Conservation (phyloP, 164 flowering plant genomes). For the Akebia trifoliata region DNA sequence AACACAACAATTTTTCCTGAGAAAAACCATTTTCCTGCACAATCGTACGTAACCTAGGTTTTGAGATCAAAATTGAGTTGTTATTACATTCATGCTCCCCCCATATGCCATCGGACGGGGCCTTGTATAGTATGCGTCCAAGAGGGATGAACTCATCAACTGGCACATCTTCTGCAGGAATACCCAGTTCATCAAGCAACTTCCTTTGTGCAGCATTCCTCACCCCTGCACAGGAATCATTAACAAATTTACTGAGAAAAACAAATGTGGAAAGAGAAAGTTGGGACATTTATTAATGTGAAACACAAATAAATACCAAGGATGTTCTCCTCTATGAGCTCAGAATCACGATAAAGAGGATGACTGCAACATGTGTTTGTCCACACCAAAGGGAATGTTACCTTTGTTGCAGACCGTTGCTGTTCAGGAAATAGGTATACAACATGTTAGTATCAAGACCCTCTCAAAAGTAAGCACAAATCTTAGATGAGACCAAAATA, state of each 20-base stretch:
- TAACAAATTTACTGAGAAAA: not conserved
- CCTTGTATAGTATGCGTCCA: conserved; percentile 91
- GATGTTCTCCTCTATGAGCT: conserved; percentile 69
- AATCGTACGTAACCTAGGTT: not conserved
- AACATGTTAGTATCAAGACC: conserved; percentile 1
- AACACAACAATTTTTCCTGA: too few species aligned
- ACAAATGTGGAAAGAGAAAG: not conserved
- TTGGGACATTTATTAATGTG: not conserved
- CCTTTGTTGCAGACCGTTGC: conserved; percentile 99
- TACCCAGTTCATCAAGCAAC: conserved; percentile 92
- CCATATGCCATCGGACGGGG: conserved; percentile 99
- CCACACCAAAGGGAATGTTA: conserved; percentile 96
- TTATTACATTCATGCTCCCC: conserved; percentile 93
- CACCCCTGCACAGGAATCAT: conserved; percentile 44
- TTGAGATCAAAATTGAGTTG: not conserved
- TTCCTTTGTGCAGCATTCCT: conserved; percentile 98
- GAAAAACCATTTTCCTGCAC: too few species aligned
- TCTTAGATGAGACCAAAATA: not conserved
- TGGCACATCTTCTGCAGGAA: conserved; percentile 81
- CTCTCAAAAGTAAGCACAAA: not conserved
- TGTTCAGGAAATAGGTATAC: conserved; percentile 25
- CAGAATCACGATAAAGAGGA: conserved; percentile 88
- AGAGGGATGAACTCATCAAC: conserved; percentile 77
- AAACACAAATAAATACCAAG: conserved; percentile 49
- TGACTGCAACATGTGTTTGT: conserved; percentile 99